Evolutionary conservation across 345 rosid genomes (phyloP), one percentile per base, ranked within the genome.

Genomic region (Euphorbia peplus): DNA sequence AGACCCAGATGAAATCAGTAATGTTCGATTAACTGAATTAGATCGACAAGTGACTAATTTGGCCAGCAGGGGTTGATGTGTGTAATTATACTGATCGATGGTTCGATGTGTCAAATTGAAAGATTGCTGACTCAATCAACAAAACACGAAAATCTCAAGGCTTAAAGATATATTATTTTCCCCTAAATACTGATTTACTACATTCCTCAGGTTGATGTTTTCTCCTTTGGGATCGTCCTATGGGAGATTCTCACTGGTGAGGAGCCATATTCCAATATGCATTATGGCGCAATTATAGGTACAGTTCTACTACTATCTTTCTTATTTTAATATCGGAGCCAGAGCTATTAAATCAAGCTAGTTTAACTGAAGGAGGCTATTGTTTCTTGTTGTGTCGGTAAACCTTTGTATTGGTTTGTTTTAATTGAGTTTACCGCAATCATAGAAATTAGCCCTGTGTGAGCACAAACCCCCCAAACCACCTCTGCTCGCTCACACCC

Each of bases 161-260:
- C n/a, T n/a, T n/a, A n/a, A n/a, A n/a, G n/a, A n/a, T n/a, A n/a
- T n/a, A n/a, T n/a, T n/a, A n/a, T n/a, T n/a, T n/a, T n/a, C n/a
- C n/a, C n/a, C n/a, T n/a, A n/a, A n/a, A n/a, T n/a, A n/a, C n/a
- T 68, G 58, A 44, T 68, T 42, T 26, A 25, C 74, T 56, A 64
- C 62, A 41, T 29, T 71, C 47, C 35, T 35, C 76, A 88, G 96
- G 96, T 90, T 60, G 96, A 90, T 62, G 87, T 86, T 50, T 90
- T 90, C 80, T 88, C 96, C 44, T 90, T 90, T 14, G 93, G 90
- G 54, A 86, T 90, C 64, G 91, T 90, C 74, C 68, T 90, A 52
- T 90, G 96, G 96, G 96, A 90, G 85, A 88, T 90, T 83, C 86
- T 90, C 63, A 90, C 96, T 7, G 90, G 93, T 25, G 96, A 88